A percentile compares a stretch with the other conserved stretches of the same genome.
Evolutionary conservation across 345 rosid genomes (phyloP).

Genomic region (Aegle marmelos): DNA sequence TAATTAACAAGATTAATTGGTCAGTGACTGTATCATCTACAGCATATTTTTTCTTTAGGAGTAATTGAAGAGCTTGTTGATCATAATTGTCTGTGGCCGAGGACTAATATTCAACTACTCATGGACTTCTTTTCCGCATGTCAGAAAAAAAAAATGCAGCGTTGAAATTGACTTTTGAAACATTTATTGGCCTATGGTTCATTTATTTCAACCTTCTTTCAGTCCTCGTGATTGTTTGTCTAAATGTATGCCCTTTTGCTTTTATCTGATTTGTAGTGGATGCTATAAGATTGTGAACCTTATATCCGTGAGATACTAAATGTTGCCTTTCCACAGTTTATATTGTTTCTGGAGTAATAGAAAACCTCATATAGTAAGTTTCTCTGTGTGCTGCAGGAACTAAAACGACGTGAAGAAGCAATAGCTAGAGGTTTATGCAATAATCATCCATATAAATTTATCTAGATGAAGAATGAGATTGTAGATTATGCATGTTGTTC

Average conservation of each 20-base stretch:
- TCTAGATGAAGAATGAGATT: constrained; percentile 9
- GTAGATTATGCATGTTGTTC: constrained; percentile 11
- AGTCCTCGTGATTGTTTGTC: not conserved
- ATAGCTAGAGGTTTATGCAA: constrained; percentile 46
- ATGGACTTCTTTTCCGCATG: not conserved
- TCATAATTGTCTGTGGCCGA: not conserved
- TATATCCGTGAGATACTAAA: not conserved
- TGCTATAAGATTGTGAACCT: constrained; percentile 2
- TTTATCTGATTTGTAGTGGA: not conserved
- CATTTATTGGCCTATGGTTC: not conserved
- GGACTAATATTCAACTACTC: not conserved
- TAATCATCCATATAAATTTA: not conserved
- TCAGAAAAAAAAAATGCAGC: no score
- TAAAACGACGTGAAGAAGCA: constrained; percentile 89
- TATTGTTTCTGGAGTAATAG: not conserved
- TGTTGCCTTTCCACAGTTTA: not conserved
- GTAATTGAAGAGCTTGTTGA: not conserved
- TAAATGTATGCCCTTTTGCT: not conserved
- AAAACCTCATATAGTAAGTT: not conserved
- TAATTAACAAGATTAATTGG: not conserved
- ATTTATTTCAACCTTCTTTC: not conserved
- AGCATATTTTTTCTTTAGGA: not conserved
- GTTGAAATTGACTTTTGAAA: not conserved
- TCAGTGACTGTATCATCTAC: not conserved
- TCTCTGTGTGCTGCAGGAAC: constrained; percentile 51